Evolutionary conservation across 257 asterid species (phyloP), one percentile per base, ranked within the genome.

Genomic region (Primulina huaijiensis): DNA sequence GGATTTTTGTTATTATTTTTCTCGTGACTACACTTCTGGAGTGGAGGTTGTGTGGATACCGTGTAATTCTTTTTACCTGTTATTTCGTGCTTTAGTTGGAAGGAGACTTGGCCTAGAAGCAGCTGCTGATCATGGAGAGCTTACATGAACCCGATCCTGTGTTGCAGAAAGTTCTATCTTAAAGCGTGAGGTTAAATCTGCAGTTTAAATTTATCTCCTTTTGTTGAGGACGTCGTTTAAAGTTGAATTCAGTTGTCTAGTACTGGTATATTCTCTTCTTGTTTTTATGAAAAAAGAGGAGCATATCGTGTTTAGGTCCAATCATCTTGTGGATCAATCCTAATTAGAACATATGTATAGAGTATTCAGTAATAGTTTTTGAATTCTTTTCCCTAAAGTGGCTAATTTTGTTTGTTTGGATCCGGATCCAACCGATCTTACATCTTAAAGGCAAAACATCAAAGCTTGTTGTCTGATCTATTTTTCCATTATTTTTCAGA

Each of bases 1-100:
- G 33, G 58, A 12, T 67, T 50, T 53, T 29, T 55, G 35, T 7
- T 74, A 2, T 9, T 74, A 2, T 9, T 43, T 43, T 4, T 43
- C 1, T 14, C 53, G 53, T 43, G 53, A 43, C 6, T 43, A 2
- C 53, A 43, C 19, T 43, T 43, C 12, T 43, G 53, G 53, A 43
- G 53, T 43, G 66, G 68, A 52, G 34, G 55, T 74, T 65, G 31
- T 65, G 75, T 27, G 30, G 77, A 67, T 61, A 35, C 69, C 68
- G 61, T 75, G 78, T 67, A 69, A 50, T 17, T 43, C 60, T 60
- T 30, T 79, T 19, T 46, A 4, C 20, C 50, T 56, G 27, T 63
- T 63, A 69, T 50, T 50, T 50, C 21, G 21, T 73, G 27, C 6
- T 69, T 35, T 30, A 12, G 68, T 6, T 35, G 57, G 20, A 50